These are phyloP conservation scores for Aspergillus sp. DNA, from an alignment of 2,329 filamentous ascomycete species.

Conservation along the genomic window DNA sequence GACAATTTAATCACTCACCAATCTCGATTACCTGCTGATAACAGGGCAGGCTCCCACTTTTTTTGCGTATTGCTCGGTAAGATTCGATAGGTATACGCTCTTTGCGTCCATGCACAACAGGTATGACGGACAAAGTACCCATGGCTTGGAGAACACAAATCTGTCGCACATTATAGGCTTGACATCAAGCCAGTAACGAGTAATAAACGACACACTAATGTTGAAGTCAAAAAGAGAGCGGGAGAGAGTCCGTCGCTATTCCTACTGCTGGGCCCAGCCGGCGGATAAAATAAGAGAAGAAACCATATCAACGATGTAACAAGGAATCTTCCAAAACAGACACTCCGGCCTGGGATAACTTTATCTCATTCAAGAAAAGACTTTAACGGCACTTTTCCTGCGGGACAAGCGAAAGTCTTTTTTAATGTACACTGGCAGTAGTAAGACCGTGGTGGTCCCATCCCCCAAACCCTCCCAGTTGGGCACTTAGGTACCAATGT, in stretches of 20 bases:
- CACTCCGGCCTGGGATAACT: not conserved
- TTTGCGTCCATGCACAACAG: not conserved
- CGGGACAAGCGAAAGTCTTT: not conserved
- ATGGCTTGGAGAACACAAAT: not conserved
- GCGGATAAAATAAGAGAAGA: not conserved
- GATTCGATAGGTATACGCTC: not conserved
- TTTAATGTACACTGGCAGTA: not conserved
- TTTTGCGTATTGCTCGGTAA: not conserved
- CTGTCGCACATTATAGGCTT: not conserved
- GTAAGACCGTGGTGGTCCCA: not conserved
- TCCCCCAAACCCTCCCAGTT: not conserved
- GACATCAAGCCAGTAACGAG: not conserved
- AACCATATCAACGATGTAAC: not conserved
- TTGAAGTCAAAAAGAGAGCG: not conserved
- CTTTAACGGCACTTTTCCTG: not conserved
- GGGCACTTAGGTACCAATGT: not conserved
- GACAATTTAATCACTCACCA: not conserved
- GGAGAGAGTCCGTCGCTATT: not conserved
- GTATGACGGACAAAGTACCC: not conserved
- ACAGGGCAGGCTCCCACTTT: not conserved
- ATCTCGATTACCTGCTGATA: no score
- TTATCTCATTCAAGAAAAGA: not conserved
- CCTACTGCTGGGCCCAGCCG: no score
- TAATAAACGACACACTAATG: not conserved
- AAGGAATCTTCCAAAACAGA: not conserved